Evolutionary conservation across 2,329 filamentous ascomycete genomes (phyloP), one percentile per base, ranked within the genome.

Genomic region (Atkinsonella texensis): DNA sequence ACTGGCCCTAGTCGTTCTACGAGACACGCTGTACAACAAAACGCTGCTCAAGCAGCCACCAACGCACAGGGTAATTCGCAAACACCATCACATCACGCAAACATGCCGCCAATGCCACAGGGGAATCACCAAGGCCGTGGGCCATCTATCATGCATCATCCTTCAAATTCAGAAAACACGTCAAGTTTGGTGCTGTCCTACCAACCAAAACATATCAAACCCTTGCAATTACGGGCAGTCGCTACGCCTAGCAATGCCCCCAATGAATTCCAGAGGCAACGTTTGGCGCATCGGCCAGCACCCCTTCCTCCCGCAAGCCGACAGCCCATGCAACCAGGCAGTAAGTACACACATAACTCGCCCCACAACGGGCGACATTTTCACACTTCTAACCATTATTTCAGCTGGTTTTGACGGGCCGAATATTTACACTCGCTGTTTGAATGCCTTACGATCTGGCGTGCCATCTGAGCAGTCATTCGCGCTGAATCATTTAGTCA

Each of bases 401-500:
- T 3, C 56, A 74, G 72, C 69, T 58, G 80, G 80, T 7, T 85
- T 83, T 59, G 82, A 86, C 55, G 87, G 87, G 1, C 87, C 87
- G 2, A 93, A 94, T 62, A 95, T 96, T 57, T 97, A 96, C 63
- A 84, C 91, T 47, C 84, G 90, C 43, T 94, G 89, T 56, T 77
- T 95, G 39, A 83, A 90, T 58, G 84, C 90, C 4, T 72, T 98
- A 28, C 85, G 87, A 55, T 95, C 89, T 13, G 81, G 81, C 2
- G 80, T 95, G 28, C 78, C 79, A 3, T 78, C 83, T 12, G 91
- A 98, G 64, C 86, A 96, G 60, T 83, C 88, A n/a, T 97, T 94
- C 68, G 91, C 89, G 0, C 73, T 97, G 11, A 89, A 95, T 60
- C 91, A 97, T 61, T 72, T 97, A 4, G 89, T 97, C 54, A 95